Conservation (phyloP, 2,329 filamentous ascomycete genomes). For the Eutypa lata region DNA sequence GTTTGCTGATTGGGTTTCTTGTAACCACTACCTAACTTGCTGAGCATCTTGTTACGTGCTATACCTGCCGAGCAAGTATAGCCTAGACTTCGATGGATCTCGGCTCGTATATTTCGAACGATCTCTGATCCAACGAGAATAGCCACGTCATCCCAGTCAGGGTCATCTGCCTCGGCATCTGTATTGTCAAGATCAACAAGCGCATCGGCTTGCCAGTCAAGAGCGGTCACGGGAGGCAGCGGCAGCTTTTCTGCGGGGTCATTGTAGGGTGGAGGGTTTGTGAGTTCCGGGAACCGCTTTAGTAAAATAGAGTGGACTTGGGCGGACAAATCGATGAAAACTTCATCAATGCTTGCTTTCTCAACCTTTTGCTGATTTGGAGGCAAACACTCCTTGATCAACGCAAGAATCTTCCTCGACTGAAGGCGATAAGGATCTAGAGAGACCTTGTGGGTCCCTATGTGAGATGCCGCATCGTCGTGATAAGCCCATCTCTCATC, state of each 20-base stretch:
- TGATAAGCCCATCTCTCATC: slow-evolving; percentile 91
- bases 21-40: slow-evolving; percentile 86
- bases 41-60: slow-evolving; percentile 89
- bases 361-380: slow-evolving; percentile 69
- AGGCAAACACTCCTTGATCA: slow-evolving; percentile 73
- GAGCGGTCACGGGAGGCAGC: slow-evolving; percentile 61
- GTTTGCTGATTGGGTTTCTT: slow-evolving; percentile 96
- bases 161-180: slow-evolving; percentile 73
- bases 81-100: slow-evolving; percentile 65
- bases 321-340: slow-evolving; percentile 87
- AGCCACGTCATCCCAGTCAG: slow-evolving; percentile 94
- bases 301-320: slow-evolving; percentile 76
- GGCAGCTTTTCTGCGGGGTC: slow-evolving; percentile 71
- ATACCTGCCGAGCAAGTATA: slow-evolving; percentile 94
- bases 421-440: slow-evolving; percentile 87
- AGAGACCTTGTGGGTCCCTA: slow-evolving; percentile 88
- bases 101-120: slow-evolving; percentile 68
- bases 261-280: slow-evolving; percentile 65
- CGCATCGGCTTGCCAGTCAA: slow-evolving; percentile 84
- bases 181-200: slow-evolving; percentile 72
- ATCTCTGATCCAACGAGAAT: slow-evolving; percentile 88
- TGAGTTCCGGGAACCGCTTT: slow-evolving; percentile 72
- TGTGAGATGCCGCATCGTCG: slow-evolving; percentile 73
- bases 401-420: slow-evolving; percentile 75
- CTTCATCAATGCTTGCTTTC: slow-evolving; percentile 94